Evolutionary conservation across 2,329 filamentous ascomycete species (phyloP).

Genomic region (Shiraia sp.): DNA sequence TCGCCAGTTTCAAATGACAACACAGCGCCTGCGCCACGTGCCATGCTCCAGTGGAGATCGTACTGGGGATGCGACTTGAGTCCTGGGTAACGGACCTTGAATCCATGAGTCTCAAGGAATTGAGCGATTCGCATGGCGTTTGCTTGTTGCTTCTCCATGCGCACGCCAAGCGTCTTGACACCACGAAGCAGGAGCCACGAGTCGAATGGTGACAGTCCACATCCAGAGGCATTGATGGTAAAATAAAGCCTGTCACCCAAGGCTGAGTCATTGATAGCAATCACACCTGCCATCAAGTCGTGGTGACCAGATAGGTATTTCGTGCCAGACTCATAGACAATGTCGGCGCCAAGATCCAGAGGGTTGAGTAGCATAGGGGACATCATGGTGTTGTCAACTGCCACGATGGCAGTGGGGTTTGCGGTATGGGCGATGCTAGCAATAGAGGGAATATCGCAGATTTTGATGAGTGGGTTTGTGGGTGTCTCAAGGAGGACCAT

Average conservation of each 20-base stretch:
- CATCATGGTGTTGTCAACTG: slow-evolving; percentile 99
- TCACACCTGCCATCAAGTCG: slow-evolving; percentile 97
- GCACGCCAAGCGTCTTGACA: slow-evolving; percentile 93
- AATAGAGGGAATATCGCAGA: slow-evolving; percentile 87
- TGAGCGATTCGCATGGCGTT: slow-evolving; percentile 90
- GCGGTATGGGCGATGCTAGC: slow-evolving; percentile 74
- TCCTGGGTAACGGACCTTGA: slow-evolving; percentile 93
- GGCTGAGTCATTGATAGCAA: slow-evolving; percentile 81
- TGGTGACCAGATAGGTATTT: slow-evolving; percentile 98
- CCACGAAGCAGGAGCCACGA: slow-evolving; percentile 94
- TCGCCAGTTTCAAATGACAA: slow-evolving; percentile 96
- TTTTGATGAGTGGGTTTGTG: slow-evolving; percentile 97
- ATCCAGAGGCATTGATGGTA: slow-evolving; percentile 95
- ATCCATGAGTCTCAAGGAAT: slow-evolving; percentile 88
- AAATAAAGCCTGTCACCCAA: slow-evolving; percentile 92
- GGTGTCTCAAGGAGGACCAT: slow-evolving; percentile 97
- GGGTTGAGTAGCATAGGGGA: slow-evolving; percentile 93
- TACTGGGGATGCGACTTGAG: slow-evolving; percentile 95
- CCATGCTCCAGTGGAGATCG: slow-evolving; percentile 93
- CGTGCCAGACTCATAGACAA: slow-evolving; percentile 96
- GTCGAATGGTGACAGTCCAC: slow-evolving; percentile 91
- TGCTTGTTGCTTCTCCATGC: slow-evolving; percentile 97
- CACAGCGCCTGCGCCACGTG: slow-evolving; percentile 90
- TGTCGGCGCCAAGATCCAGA: slow-evolving; percentile 89
- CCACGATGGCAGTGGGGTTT: slow-evolving; percentile 78